phyloP scores from a whole-genome alignment of 176 grass and related monocot species.

The Avena insularis region DNA sequence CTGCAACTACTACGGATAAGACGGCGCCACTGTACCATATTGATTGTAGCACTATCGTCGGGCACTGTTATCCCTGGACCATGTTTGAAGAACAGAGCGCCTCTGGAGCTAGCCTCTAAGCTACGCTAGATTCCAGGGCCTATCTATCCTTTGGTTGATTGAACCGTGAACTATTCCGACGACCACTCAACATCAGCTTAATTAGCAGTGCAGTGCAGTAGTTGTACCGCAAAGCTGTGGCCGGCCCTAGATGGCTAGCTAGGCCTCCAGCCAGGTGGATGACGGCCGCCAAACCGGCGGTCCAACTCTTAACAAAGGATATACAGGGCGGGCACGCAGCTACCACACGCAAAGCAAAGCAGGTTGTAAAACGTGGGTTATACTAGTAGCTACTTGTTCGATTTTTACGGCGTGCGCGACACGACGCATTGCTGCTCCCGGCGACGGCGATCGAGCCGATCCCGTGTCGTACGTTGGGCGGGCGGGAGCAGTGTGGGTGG shows the following conservation, averaged over 20 bases:
- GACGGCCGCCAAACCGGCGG: background rate
- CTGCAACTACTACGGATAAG: background rate
- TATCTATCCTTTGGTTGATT: slow-evolving; percentile 6
- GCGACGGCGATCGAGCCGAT: too few relatives aligned
- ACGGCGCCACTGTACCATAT: background rate
- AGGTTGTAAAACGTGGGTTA: too few relatives aligned
- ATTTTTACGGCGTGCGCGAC: too few relatives aligned
- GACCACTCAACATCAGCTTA: slow-evolving; percentile 11
- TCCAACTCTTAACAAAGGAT: background rate
- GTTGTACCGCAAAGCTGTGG: background rate
- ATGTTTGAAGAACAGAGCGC: background rate
- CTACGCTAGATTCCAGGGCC: slow-evolving; percentile 19
- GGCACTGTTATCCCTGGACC: background rate
- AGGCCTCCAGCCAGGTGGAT: background rate
- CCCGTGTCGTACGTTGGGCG: too few relatives aligned
- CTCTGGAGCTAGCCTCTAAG: background rate
- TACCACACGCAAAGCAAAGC: too few relatives aligned
- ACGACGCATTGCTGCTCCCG: too few relatives aligned
- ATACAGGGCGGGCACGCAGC: too few relatives aligned
- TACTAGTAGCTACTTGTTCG: too few relatives aligned
- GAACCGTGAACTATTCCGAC: background rate
- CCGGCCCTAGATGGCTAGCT: background rate
- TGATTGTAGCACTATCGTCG: background rate
- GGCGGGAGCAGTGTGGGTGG: too few relatives aligned
- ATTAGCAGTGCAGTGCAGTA: background rate